These are phyloP conservation scores for Blepharisma japonicum DNA, from an alignment of 73 alveolate species.

Conservation along the genomic window DNA sequence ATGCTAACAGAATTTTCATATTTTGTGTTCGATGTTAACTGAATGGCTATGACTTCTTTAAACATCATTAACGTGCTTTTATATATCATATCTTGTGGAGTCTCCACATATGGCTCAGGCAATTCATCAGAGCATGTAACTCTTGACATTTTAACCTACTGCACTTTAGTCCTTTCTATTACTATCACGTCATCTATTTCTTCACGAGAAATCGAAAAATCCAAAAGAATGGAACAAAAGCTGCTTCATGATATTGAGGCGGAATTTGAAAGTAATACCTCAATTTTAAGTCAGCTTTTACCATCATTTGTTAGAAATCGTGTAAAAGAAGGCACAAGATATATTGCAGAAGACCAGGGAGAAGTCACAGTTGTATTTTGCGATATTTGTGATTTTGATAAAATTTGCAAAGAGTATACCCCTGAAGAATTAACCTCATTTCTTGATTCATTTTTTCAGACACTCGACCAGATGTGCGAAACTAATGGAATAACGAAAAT, in stretches of 20 bases:
- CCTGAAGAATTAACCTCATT: constrained; percentile 52
- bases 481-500: constrained; percentile 50
- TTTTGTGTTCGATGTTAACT: too few species aligned
- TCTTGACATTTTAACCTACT: constrained; percentile 18
- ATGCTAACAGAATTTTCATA: too few species aligned
- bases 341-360: constrained; percentile 72
- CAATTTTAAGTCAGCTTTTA: constrained; percentile 30
- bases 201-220: neutral
- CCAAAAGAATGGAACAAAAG: neutral
- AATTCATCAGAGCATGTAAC: too few species aligned
- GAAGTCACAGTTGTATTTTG: constrained; percentile 71
- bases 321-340: constrained; percentile 59
- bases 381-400: constrained; percentile 76
- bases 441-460: constrained; percentile 61
- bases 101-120: too few species aligned
- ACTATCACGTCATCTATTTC: neutral
- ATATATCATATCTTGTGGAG: too few species aligned
- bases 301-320: constrained; percentile 74
- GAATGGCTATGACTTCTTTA: too few species aligned
- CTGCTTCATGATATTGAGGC: neutral
- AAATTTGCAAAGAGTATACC: constrained; percentile 51
- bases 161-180: neutral
- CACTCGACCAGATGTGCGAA: constrained; percentile 71
- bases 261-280: neutral
- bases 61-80: too few species aligned